Percentiles rank a stretch among this genome's conserved stretches.
These are phyloP conservation scores for Alliaria petiolata DNA, from an alignment of 345 rosid genomes.

Conservation along the genomic window DNA sequence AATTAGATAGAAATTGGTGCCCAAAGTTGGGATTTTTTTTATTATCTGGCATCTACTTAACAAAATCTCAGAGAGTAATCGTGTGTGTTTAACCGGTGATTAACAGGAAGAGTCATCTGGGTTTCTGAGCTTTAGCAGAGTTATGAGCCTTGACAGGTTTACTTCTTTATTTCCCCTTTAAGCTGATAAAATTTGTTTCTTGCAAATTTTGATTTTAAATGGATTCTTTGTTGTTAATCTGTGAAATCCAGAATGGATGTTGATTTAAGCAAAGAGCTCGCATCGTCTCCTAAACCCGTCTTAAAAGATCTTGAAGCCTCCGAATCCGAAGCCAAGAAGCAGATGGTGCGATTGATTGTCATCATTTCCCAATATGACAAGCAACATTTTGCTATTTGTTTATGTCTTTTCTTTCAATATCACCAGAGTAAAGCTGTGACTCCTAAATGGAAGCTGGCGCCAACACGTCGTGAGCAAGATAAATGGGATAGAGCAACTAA, in stretches of 20 bases:
- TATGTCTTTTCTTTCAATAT: constrained; percentile 1
- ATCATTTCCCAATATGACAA: not conserved
- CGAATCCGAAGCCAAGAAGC: constrained; percentile 41
- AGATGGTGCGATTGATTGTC: not conserved
- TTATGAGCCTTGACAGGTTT: constrained; percentile 88
- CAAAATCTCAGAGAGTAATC: not conserved
- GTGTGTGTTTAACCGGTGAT: not conserved
- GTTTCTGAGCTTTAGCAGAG: constrained; percentile 83
- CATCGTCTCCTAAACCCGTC: constrained; percentile 39
- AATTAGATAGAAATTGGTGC: not conserved
- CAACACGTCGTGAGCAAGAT: constrained; percentile 84
- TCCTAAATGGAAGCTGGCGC: constrained; percentile 61
- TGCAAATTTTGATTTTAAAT: not conserved
- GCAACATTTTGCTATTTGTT: not conserved
- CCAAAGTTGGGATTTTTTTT: not conserved
- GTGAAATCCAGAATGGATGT: constrained; percentile 56
- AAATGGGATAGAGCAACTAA: constrained; percentile 94
- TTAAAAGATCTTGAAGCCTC: constrained; percentile 15
- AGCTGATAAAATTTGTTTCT: constrained; percentile 10
- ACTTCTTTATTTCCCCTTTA: not conserved
- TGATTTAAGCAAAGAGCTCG: constrained; percentile 82
- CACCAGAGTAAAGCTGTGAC: constrained; percentile 34
- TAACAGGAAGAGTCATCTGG: constrained; percentile 79
- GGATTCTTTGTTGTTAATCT: not conserved
- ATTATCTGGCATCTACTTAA: not conserved